Evolutionary conservation across 257 asterid genomes (phyloP), one percentile per base, ranked within the genome.

Genomic region (Osmanthus fragrans): DNA sequence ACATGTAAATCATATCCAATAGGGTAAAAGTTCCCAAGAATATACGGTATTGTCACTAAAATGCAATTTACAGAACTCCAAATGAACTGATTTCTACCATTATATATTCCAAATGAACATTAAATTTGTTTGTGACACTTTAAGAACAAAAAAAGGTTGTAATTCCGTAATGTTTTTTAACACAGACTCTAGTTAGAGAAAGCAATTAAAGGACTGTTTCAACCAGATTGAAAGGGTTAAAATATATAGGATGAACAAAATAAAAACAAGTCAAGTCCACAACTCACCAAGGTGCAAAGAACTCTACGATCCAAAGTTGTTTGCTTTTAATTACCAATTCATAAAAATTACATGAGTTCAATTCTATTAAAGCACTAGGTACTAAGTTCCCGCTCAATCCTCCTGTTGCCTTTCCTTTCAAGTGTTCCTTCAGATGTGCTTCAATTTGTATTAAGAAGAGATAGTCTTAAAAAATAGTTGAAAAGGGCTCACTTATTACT

Each of bases 261-360:
- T 2, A 42, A 33, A 27, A 66, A 66, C 39, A 25, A 29, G 54
- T 70, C 68, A 64, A 63, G 77, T 37, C 49, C 70, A 74, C 74
- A 74, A 80, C 94, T 89, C 74, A 93, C 99, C 98, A 95, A 56
- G 99, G 97, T 77, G 99, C 97, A 82, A 89, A 95, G 88, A 93
- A 95, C 88, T 95, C 99, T 78, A 95, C 97, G 70, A 95, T 77
- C 99, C 99, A 95, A 54, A 93, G 87, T 13, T 95, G 98, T 82
- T 93, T 95, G 90, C 99, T 93, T 83, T 93, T 89, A 73, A 87
- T 78, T 65, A 95, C 98, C 85, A 87, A 60, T 77, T 93, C 98
- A 79, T 95, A 98, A 87, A 95, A 91, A 80, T 95, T 95, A 37
- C 74, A 76, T 3, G 98, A 90, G 86, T 90, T 93, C 82, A 95